Percentiles rank a stretch among this genome's conserved stretches.
Conservation (phyloP, 2,329 filamentous ascomycete species). For the Venturiaceae sp. region DNA sequence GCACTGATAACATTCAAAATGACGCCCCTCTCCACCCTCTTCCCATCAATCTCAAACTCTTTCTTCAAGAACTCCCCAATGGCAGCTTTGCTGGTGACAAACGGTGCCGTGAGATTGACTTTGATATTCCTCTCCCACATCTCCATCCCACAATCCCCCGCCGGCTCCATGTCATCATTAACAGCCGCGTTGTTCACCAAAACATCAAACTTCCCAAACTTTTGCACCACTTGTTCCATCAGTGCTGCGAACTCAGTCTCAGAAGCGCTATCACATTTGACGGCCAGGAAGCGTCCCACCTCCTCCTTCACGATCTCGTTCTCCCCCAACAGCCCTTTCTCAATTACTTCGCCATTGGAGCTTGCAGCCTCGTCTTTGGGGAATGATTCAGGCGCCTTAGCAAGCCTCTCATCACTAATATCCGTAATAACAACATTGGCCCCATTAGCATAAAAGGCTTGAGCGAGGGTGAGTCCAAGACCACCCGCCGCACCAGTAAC, state of each 20-base stretch:
- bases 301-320: constrained; percentile 9
- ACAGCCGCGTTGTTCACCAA: constrained; percentile 50
- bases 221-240: no score
- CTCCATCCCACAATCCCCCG: constrained; percentile 34
- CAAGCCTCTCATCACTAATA: not conserved
- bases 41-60: constrained; percentile 21
- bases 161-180: constrained; percentile 47
- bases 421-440: not conserved
- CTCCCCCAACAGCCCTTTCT: no score
- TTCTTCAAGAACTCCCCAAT: constrained; percentile 38
- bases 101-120: constrained; percentile 48
- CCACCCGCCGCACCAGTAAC: not conserved
- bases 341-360: no score
- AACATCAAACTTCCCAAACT: constrained; percentile 43
- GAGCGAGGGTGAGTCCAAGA: not conserved
- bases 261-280: constrained; percentile 28
- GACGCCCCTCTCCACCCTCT: no score
- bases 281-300: constrained; percentile 17
- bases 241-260: constrained; percentile 24
- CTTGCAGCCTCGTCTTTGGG: no score
- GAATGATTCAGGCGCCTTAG: not conserved
- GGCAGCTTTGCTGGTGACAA: constrained; percentile 41
- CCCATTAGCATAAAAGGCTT: not conserved
- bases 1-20: constrained; percentile 46
- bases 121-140: constrained; percentile 45